phyloP scores from a whole-genome alignment of 2,329 filamentous ascomycete genomes.

The Chaetomiaceae sp. region DNA sequence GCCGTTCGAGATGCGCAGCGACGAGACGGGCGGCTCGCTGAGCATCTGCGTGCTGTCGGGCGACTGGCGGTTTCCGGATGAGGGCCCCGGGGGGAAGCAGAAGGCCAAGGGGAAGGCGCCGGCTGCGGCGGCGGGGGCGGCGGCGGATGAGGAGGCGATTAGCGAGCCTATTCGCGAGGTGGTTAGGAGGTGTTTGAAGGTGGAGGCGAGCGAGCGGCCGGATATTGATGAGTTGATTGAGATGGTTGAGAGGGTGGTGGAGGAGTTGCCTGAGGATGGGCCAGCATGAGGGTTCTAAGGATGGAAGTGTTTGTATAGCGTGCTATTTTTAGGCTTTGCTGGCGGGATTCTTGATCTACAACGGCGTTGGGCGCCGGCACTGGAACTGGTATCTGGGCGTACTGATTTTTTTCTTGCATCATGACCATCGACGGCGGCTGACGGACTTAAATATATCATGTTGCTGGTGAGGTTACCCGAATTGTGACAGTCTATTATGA shows the following conservation, averaged over 20 bases:
- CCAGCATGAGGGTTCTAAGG: conserved; percentile 7
- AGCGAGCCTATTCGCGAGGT: conserved; percentile 82
- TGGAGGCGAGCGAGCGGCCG: conserved; percentile 83
- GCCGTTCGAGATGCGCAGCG: conserved; percentile 90
- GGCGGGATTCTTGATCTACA: background rate
- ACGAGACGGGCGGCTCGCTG: conserved; percentile 91
- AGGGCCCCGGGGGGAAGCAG: conserved; percentile 55
- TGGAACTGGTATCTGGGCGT: background rate
- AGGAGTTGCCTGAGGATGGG: conserved; percentile 58
- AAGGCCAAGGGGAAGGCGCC: conserved; percentile 30
- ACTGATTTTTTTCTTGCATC: background rate
- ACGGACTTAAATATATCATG: too few relatives aligned
- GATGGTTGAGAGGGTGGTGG: conserved; percentile 71
- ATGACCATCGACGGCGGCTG: too few relatives aligned
- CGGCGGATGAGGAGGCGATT: conserved; percentile 49
- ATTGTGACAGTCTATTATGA: too few relatives aligned
- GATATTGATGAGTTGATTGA: conserved; percentile 79
- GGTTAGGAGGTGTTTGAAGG: conserved; percentile 77
- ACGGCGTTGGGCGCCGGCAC: conserved; percentile 4
- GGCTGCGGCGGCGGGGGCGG: conserved; percentile 26
- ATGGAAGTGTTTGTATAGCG: background rate
- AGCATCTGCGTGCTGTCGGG: conserved; percentile 90
- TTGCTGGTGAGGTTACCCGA: too few relatives aligned
- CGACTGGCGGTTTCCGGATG: conserved; percentile 95
- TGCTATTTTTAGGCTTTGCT: background rate